These are phyloP conservation scores for Phalaenopsis equestris DNA, from an alignment of 106 monocot genomes.

Conservation along the genomic window DNA sequence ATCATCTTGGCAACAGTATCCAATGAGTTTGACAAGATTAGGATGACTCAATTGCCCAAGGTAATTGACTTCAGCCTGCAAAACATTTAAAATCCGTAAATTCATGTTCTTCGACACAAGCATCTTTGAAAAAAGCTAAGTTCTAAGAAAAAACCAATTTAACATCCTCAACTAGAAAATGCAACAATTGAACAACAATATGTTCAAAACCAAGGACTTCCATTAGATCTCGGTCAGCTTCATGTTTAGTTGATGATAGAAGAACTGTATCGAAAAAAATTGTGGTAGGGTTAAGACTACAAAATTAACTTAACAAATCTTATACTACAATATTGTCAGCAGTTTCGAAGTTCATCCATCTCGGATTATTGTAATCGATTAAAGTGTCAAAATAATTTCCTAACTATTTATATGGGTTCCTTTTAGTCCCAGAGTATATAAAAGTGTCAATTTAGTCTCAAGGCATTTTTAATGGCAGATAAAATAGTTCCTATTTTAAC, in stretches of 20 bases:
- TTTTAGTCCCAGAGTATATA: too few relatives aligned
- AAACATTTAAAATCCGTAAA: conserved; percentile 1
- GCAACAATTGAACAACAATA: neutral
- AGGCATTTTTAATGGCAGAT: too few relatives aligned
- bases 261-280: neutral
- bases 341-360: neutral
- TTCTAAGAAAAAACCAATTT: neutral
- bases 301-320: neutral
- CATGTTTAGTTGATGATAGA: neutral
- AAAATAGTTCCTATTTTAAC: too few relatives aligned
- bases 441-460: too few relatives aligned
- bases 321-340: neutral
- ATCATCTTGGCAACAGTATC: conserved; percentile 25
- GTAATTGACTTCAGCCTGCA: conserved; percentile 31
- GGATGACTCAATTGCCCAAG: conserved; percentile 28
- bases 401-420: too few relatives aligned
- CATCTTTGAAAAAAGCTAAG: neutral
- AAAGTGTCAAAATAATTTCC: too few relatives aligned
- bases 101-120: neutral
- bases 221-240: neutral
- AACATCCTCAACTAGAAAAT: neutral
- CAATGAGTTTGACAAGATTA: conserved; percentile 30
- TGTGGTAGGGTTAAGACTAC: neutral
- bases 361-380: neutral
- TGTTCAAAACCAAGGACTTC: neutral